Percentiles rank a stretch among this genome's conserved stretches.
Conservation (phyloP, 2,329 filamentous ascomycete species). For the Dryadomyces quercus-mongolicae region DNA sequence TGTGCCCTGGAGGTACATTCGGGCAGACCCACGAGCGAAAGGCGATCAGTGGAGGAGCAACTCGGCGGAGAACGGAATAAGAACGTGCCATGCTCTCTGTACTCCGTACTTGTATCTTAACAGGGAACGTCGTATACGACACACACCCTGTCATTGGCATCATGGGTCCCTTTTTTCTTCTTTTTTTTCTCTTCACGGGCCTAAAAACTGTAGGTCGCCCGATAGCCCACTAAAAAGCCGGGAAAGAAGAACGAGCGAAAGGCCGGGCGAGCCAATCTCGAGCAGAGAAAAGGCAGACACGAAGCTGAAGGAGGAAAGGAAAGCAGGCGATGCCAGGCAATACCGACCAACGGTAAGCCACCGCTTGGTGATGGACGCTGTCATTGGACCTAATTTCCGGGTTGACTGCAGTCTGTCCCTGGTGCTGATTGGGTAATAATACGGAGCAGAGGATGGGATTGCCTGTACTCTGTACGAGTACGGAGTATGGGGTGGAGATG, state of each 20-base stretch:
- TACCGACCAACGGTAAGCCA: constrained; percentile 19
- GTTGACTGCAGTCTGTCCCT: constrained; percentile 16
- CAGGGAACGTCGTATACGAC: neutral
- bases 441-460: constrained; percentile 17
- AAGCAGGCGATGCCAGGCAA: neutral
- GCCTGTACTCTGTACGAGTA: too few species aligned
- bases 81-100: neutral
- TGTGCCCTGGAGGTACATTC: constrained; percentile 4
- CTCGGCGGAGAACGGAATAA: neutral
- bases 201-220: too few species aligned
- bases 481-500: neutral
- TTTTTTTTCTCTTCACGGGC: too few species aligned
- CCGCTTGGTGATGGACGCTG: constrained; percentile 13
- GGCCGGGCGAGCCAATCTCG: neutral
- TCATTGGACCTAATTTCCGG: constrained; percentile 26
- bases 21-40: constrained; percentile 6
- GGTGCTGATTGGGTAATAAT: constrained; percentile 25
- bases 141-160: neutral
- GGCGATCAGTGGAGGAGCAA: constrained; percentile 9
- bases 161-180: neutral
- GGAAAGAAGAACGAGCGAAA: neutral
- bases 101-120: neutral
- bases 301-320: neutral
- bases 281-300: neutral
- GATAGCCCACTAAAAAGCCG: neutral